Evolutionary conservation across 2,329 filamentous ascomycete species (phyloP), one percentile per base, ranked within the genome.

Genomic region (Pseudocercospora musae): DNA sequence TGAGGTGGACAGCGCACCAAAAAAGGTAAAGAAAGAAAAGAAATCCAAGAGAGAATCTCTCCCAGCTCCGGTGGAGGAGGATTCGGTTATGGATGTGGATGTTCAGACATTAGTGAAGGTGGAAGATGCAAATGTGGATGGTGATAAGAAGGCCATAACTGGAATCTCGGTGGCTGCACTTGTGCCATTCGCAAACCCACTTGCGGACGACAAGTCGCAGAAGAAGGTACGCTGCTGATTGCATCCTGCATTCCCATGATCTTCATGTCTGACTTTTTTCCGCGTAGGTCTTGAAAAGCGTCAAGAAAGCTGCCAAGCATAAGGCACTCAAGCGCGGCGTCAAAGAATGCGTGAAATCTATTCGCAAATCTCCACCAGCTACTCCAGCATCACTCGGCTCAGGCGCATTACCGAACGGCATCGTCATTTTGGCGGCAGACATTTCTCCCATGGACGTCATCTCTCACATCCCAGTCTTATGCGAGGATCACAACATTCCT

Each of bases 401-500:
- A 18, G 82, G 87, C 73, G 62, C 63, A 11, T 67, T 71, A 1
- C 88, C 90, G 49, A 85, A 87, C 69, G 85, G 82, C 66, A 85
- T 99, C 69, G 92, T 97, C 72, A 84, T 99, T 77, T 91, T 99
- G 70, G 95, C 95, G 37, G 95, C 91, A 72, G 95, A 99, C 79
- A 98, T 99, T 82, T 96, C 91, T 58, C 95, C 95, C 69, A 94
- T 95, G 88, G 95, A 99, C 79, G 95, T 99, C 77, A 97, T 99
- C 81, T 95, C 91, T 64, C 95, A 99, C 81, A 91, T 99, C 69
- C 95, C 95, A 72, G 91, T 99, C 62, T 89, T 98, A 62, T 98
- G 95, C 85, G 95, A 99, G 82, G 94, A 98, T 81, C 93, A 97
- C 84, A 91, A 91, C 79, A 91, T 97, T 64, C 95, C 95, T 33